Evolutionary conservation across 2,329 filamentous ascomycete genomes (phyloP).

Genomic region (Chrysosporium keratinophilum): DNA sequence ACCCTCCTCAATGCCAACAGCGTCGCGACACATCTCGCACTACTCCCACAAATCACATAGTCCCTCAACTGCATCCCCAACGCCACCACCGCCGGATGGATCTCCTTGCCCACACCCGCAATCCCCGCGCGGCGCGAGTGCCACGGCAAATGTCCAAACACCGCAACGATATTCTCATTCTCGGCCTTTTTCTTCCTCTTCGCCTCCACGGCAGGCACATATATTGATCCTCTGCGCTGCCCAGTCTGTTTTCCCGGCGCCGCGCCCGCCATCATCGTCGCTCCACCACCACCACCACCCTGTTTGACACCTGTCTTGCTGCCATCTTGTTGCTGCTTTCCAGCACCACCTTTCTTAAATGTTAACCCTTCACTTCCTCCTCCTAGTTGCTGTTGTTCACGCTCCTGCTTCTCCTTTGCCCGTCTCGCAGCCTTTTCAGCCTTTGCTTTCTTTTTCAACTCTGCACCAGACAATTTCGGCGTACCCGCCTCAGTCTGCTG

Average conservation of each 20-base stretch:
- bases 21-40: slow-evolving; percentile 75
- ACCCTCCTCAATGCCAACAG: slow-evolving; percentile 82
- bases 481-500: slow-evolving; percentile 14
- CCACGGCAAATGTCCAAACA: slow-evolving; percentile 77
- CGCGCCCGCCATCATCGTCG: slow-evolving; percentile 10
- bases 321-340: slow-evolving; percentile 13
- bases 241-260: slow-evolving; percentile 13
- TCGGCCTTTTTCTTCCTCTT: slow-evolving; percentile 41
- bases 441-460: slow-evolving; percentile 80
- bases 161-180: slow-evolving; percentile 56
- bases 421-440: slow-evolving; percentile 83
- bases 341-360: slow-evolving; percentile 21
- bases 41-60: slow-evolving; percentile 82
- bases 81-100: slow-evolving; percentile 75
- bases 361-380: slow-evolving; percentile 13
- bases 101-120: slow-evolving; percentile 54
- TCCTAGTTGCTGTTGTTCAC: slow-evolving; percentile 28
- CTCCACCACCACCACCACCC: slow-evolving; percentile 18
- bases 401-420: slow-evolving; percentile 55
- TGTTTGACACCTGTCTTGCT: slow-evolving; percentile 10
- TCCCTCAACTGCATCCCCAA: slow-evolving; percentile 83
- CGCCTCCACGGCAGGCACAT: slow-evolving; percentile 30
- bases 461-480: slow-evolving; percentile 44
- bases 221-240: slow-evolving; percentile 30
- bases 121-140: slow-evolving; percentile 58